Base-by-base conservation (phyloP, 495 filamentous ascomycete species). In the Penicillium flavigenum region DNA sequence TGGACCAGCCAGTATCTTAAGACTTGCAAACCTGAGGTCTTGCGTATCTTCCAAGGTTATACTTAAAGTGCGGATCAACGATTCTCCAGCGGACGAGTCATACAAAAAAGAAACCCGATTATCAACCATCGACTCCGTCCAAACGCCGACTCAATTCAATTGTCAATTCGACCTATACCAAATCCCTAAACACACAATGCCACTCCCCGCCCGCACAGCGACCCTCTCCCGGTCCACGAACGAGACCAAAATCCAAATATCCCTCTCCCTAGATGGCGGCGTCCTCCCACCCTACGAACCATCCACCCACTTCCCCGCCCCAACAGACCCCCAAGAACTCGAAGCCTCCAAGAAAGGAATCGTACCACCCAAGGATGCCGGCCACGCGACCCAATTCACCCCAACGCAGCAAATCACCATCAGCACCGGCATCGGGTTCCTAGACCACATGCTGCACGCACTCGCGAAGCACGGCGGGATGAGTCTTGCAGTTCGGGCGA, bases 371-470 rank as follows among this genome's bases (percentile, higher is more conserved):
- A 92, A 96, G 72, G 88, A 78, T 36, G 72, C 74, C 39, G 74
- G 77, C 32, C 94, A 98, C 71, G 93, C 94, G 5, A 83, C 86
- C 1, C 95, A 98, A 64, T 78, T 84, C 63, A 89, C 86, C 39
- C 82, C 85, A 36, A 86, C 85, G 50, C 95, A 97, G 77, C 82
- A 83, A 47, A 96, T 98, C 66, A 85, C 81, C 69, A 81, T 98
- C 56, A 88, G 88, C 80, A 94, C 93, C 2, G 94, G 94, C 47
- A 96, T 98, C 67, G 94, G 94, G n/a, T 98, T 98, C 74, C 78
- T 98, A 32, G 94, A 98, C 77, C 94, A 98, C 78, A 98, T 98
- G 94, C 79, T 98, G 48, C 94, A 98, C 70, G 94, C 94, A 27
- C 83, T 97, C 39, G 88, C 94, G 2, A 98, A 98, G 71, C 94